Conservation (phyloP, 2,329 filamentous ascomycete species). For the Phoma sp. region DNA sequence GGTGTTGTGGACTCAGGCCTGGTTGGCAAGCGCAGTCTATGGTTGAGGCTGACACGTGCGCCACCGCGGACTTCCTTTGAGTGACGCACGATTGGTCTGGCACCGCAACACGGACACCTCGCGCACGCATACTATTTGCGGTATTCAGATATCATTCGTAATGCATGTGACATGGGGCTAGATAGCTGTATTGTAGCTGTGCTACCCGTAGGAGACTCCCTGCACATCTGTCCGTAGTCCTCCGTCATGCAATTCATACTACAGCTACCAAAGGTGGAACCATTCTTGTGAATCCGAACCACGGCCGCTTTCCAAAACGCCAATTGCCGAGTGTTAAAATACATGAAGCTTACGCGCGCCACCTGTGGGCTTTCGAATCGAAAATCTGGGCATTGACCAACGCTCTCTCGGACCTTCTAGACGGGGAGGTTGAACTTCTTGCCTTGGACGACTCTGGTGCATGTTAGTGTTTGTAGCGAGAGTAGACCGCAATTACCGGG, state of each 20-base stretch:
- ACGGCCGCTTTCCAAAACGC: conserved; percentile 11
- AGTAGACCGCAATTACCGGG: neutral
- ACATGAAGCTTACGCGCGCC: conserved; percentile 17
- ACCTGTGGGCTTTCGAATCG: conserved; percentile 5
- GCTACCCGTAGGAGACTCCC: neutral
- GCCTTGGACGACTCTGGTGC: conserved; percentile 58
- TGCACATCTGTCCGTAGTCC: neutral
- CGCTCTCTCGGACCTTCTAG: conserved; percentile 36
- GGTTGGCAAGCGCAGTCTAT: conserved; percentile 4
- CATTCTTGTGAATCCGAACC: neutral
- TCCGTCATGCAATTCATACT: conserved; percentile 14
- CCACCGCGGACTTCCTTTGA: conserved; percentile 5
- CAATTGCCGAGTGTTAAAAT: conserved; percentile 16
- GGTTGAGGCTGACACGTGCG: conserved; percentile 10
- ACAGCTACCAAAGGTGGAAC: neutral
- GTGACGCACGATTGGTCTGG: conserved; percentile 6
- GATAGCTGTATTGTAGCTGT: neutral
- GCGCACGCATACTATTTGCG: neutral
- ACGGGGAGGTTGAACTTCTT: conserved; percentile 64
- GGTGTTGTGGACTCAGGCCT: conserved; percentile 4
- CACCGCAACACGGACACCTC: neutral
- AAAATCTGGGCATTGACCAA: neutral
- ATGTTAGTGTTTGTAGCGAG: conserved; percentile 15
- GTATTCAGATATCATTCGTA: neutral
- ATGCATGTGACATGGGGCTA: conserved; percentile 3